These are phyloP conservation scores for Urtica urens DNA, from an alignment of 306 rosid genomes.

Conservation along the genomic window DNA sequence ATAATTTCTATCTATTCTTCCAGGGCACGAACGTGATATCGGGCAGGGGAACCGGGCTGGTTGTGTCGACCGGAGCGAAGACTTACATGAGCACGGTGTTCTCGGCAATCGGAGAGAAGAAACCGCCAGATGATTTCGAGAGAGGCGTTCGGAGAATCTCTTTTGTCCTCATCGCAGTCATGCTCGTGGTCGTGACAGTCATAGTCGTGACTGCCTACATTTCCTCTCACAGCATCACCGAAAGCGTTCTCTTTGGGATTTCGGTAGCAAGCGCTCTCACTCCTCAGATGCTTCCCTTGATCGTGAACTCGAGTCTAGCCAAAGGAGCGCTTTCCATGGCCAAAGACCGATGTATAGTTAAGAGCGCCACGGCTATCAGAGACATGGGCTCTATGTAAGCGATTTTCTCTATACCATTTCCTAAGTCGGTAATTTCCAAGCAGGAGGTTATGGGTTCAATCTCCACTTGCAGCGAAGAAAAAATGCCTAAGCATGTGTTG, in stretches of 20 bases:
- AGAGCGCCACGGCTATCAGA: slow-evolving; percentile 51
- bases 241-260: slow-evolving; percentile 49
- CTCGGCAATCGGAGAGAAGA: slow-evolving; percentile 58
- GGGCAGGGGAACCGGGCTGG: slow-evolving; percentile 64
- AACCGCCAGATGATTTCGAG: slow-evolving; percentile 65
- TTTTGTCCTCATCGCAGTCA: slow-evolving; percentile 48
- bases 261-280: slow-evolving; percentile 79
- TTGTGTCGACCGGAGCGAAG: slow-evolving; percentile 66
- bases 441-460: too few species aligned
- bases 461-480: too few species aligned
- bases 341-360: slow-evolving; percentile 70
- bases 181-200: slow-evolving; percentile 50
- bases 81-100: slow-evolving; percentile 87
- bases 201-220: slow-evolving; percentile 38
- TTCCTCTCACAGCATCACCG: slow-evolving; percentile 31
- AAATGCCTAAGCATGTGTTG: too few species aligned
- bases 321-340: slow-evolving; percentile 92
- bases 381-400: slow-evolving; percentile 84
- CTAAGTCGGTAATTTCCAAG: too few species aligned
- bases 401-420: neutral
- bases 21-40: slow-evolving; percentile 88
- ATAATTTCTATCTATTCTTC: slow-evolving; percentile 1
- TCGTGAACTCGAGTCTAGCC: slow-evolving; percentile 65
- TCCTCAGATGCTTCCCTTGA: slow-evolving; percentile 89
- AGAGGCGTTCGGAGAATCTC: slow-evolving; percentile 53